Evolutionary conservation across 352 stramenopile genomes (phyloP), one percentile per base, ranked within the genome.

Genomic region (Phytophthora brassicae): DNA sequence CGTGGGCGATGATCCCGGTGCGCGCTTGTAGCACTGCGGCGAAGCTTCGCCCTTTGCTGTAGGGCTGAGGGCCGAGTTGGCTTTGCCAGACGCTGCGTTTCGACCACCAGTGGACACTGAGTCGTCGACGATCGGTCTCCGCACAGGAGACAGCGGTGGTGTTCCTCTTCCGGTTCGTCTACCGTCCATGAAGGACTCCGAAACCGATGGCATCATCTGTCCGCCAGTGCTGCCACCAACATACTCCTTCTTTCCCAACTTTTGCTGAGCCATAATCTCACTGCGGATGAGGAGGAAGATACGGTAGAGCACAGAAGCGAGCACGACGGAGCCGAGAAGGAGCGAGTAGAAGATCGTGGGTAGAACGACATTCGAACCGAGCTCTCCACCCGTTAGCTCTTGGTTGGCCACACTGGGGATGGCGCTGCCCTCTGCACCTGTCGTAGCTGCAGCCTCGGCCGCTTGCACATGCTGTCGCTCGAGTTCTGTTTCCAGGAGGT

Each of bases 401-500:
- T 64, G 38, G 24, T 61, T 57, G 36, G 51, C 48, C 14, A 55
- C 31, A 16, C 39, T 46, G 5, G 44, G 65, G 8, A 50, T 51
- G 8, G 11, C 35, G 8, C 29, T 50, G 7, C 44, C 22, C 3
- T 65, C 42, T 48, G 63, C 53, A 35, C 13, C 56, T 13, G 62
- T 50, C 12, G 52, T 57, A 4, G 70, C 68, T 36, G 66, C 60
- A 35, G 66, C 64, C 22, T 72, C 64, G 5, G 74, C 78, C 16
- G 78, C 80, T 41, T 82, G 56, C 4, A 89, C 66, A 1, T 83
- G 77, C 54, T 88, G 74, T 38, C 73, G 72, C 59, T 92, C 79
- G 22, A 92, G 70, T 57, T 89, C 74, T 17, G 79, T 76, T 72
- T 92, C 82, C 14, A 92, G 75, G 41, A 89, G 24, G 51, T 91